Evolutionary conservation across 352 stramenopile genomes (phyloP).

Genomic region (Sclerospora graminicola): DNA sequence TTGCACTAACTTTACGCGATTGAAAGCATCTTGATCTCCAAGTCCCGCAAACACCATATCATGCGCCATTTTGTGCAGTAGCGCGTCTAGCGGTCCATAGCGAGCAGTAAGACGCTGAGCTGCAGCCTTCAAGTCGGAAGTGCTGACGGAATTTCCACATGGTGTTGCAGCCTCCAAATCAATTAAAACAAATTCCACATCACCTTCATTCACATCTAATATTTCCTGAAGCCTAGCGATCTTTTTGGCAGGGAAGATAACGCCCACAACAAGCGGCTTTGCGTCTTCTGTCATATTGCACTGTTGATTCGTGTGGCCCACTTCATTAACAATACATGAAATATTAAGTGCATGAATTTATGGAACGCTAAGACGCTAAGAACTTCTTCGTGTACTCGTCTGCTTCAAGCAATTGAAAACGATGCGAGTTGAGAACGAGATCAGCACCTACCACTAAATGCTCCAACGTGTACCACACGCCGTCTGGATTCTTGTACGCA

Average conservation of each 20-base stretch:
- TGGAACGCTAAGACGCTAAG: no score
- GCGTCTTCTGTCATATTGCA: slow-evolving; percentile 4
- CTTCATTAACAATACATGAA: no score
- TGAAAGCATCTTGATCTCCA: slow-evolving; percentile 30
- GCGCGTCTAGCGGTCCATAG: slow-evolving; percentile 42
- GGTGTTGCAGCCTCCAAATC: slow-evolving; percentile 42
- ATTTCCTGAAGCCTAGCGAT: slow-evolving; percentile 62
- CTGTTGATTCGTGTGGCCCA: no score
- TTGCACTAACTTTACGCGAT: slow-evolving; percentile 44
- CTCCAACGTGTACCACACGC: no score
- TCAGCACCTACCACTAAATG: no score
- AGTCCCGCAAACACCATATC: slow-evolving; percentile 70
- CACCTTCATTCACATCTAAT: slow-evolving; percentile 27
- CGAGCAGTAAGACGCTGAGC: slow-evolving; percentile 15
- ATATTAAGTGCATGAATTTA: no score
- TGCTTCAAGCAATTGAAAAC: no score
- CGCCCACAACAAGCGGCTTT: slow-evolving; percentile 41
- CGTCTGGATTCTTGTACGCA: no score
- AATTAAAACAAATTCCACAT: slow-evolving; percentile 65
- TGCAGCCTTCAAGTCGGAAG: slow-evolving; percentile 19
- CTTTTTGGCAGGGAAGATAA: slow-evolving; percentile 81
- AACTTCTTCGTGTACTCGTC: no score
- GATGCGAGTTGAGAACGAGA: no score
- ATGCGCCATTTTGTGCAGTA: slow-evolving; percentile 78
- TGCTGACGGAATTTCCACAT: slow-evolving; percentile 5